These are phyloP conservation scores for Suhomyces choctaworum DNA, from an alignment of 1,139 yeast species.

Conservation along the genomic window DNA sequence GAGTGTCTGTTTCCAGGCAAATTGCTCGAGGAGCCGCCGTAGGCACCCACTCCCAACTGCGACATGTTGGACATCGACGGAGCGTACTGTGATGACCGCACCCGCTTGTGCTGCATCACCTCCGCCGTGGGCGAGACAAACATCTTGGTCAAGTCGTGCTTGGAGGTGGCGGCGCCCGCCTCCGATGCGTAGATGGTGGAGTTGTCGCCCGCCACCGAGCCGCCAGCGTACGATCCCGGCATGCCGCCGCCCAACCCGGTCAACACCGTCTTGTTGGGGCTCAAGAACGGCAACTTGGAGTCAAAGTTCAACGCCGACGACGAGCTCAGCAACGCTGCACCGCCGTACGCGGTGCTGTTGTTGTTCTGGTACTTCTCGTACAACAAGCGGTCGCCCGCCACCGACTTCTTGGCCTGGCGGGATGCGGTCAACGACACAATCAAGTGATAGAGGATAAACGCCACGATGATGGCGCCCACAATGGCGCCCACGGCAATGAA, in stretches of 20 bases:
- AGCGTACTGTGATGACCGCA: conserved; percentile 26
- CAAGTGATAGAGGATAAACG: conserved; percentile 43
- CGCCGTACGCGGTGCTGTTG: conserved; percentile 39
- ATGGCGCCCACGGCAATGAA: conserved; percentile 77
- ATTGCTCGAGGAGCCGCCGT: conserved; percentile 25
- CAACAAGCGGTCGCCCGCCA: conserved; percentile 32
- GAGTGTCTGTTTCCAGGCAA: conserved; percentile 34
- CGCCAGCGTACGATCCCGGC: conserved; percentile 15
- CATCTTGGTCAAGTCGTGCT: conserved; percentile 50
- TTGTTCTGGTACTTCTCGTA: conserved; percentile 42
- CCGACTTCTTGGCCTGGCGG: conserved; percentile 38
- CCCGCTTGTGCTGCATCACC: conserved; percentile 53
- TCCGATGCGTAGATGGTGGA: conserved; percentile 43
- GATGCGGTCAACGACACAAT: conserved; percentile 41
- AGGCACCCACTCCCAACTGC: conserved; percentile 22
- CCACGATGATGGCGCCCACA: conserved; percentile 55
- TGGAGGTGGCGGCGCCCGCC: conserved; percentile 34
- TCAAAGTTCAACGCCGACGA: conserved; percentile 26
- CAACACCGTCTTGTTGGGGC: conserved; percentile 24
- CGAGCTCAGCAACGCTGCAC: conserved; percentile 20
- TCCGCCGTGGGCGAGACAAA: conserved; percentile 82
- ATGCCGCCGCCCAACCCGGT: conserved; percentile 18
- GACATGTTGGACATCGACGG: conserved; percentile 29
- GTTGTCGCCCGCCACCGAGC: conserved; percentile 38
- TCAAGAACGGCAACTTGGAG: conserved; percentile 40